These are phyloP conservation scores for Rosa chinensis DNA, from an alignment of 306 rosid species.

Conservation along the genomic window DNA sequence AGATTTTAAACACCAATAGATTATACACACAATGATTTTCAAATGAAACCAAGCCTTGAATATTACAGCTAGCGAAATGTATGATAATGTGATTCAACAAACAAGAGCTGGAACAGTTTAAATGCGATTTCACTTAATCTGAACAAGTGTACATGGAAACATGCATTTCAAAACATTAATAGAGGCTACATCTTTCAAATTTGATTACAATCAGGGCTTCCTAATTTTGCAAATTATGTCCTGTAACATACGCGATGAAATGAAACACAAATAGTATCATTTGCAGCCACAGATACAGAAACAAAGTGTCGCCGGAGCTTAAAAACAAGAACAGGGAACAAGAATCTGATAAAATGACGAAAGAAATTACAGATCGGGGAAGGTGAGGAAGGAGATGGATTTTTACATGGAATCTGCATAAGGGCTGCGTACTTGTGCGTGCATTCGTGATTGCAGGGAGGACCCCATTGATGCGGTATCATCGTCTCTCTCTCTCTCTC, in stretches of 20 bases:
- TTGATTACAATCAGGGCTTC: too few relatives aligned
- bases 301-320: too few relatives aligned
- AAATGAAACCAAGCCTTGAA: too few relatives aligned
- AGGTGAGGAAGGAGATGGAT: background rate
- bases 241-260: background rate
- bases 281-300: background rate
- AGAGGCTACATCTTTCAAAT: too few relatives aligned
- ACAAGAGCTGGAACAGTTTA: background rate
- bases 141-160: background rate
- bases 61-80: too few relatives aligned
- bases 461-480: constrained; percentile 75
- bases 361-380: constrained; percentile 2
- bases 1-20: too few relatives aligned
- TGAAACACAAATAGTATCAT: background rate
- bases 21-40: background rate
- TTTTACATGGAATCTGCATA: constrained; percentile 69
- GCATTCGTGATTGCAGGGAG: constrained; percentile 78
- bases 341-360: background rate
- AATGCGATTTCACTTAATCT: background rate
- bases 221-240: too few relatives aligned
- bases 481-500: constrained; percentile 18
- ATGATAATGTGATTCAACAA: background rate
- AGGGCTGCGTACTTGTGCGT: constrained; percentile 74
- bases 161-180: background rate
- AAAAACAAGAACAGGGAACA: too few relatives aligned